Evolutionary conservation across 2,329 filamentous ascomycete species (phyloP), one percentile per base, ranked within the genome.

Genomic region (Kalaharituber pfeilii): DNA sequence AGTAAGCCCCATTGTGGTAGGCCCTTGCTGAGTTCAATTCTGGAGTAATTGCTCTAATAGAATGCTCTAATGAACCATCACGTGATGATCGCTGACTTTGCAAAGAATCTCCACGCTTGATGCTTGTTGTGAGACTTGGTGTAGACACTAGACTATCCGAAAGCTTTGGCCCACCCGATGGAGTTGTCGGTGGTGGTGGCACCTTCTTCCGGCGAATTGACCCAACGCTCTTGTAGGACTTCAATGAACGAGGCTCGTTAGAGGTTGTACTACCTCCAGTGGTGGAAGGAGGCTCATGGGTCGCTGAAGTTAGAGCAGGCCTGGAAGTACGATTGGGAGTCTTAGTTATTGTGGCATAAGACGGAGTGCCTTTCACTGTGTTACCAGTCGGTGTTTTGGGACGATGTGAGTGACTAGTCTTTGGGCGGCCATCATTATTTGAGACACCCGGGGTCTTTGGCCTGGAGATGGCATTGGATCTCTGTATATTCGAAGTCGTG

Each of bases 291-390:
- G 27, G 26, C 50, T 52, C 30, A 47, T 50, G 1, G 51, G 51
- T 3, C 22, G 36, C 8, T 39, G 39, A 15, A 26, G 29, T 2
- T 33, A 54, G 15, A 52, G 54, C 24, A 49, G 53, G 20, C 52
- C 51, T 52, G 54, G 54, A 5, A 49, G 53, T 15, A 39, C 54
- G 18, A 45, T 54, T 47, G 29, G 57, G 57, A 4, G 56, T 58
- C 45, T 58, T 59, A 33, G 57, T 53, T 28, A 56, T 25, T 8
- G 52, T 29, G 1, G 15, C 25, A 28, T 36, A 30, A 52, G 20
- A 18, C 45, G 27, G 50, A 49, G 51, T 52, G 15, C 25, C 27
- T 18, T 26, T 28, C n/a, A 30, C 26, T 11, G 47, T 28, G 26
- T 15, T 50, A 28, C 4, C 30, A 20, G 47, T 28, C 13, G 47